Evolutionary conservation across 2,329 filamentous ascomycete genomes (phyloP), one percentile per base, ranked within the genome.

Genomic region (Nectriaceae sp.): DNA sequence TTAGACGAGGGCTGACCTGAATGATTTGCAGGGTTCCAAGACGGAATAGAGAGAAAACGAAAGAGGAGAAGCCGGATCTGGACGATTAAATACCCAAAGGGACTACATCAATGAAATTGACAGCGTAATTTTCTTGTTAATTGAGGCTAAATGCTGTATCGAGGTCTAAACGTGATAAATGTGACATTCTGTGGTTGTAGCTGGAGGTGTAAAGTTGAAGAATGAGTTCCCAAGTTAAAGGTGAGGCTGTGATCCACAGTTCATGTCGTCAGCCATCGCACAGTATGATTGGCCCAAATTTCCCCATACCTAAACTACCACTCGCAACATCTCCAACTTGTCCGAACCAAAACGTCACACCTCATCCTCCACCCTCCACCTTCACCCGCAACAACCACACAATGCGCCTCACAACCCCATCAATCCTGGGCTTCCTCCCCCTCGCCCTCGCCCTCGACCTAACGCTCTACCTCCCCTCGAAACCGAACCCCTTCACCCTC

Each of bases 401-500:
- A 33, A 74, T 77, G 70, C 70, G 61, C 40, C 54, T 69, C 60
- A 54, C 68, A 42, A 26, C 60, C 40, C 46, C 69, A 50, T 49
- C 62, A 51, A 53, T 72, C 44, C 63, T 72, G 44, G 55, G 66
- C 41, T 62, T 73, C 55, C 57, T 70, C 24, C 57, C 67, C 39
- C 57, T 65, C 39, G 56, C 66, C 39, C 56, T 64, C 52, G 53
- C 61, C 54, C 57, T 60, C 62, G 59, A 66, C 21, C 65, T 78
- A 3, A 75, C 73, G 22, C 49, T 82, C 29, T 74, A 73, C 51
- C 70, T 83, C 53, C 69, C 69, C 58, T 56, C 77, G 52, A 74
- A 73, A 35, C 72, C 75, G 18, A 79, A 78, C 71, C 77, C 78
- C 13, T 66, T 70, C 65, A 66, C 76, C 41, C 81, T 85, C 44